phyloP scores from a whole-genome alignment of 805 yeast genomes.

The Ogataea salicorniae region DNA sequence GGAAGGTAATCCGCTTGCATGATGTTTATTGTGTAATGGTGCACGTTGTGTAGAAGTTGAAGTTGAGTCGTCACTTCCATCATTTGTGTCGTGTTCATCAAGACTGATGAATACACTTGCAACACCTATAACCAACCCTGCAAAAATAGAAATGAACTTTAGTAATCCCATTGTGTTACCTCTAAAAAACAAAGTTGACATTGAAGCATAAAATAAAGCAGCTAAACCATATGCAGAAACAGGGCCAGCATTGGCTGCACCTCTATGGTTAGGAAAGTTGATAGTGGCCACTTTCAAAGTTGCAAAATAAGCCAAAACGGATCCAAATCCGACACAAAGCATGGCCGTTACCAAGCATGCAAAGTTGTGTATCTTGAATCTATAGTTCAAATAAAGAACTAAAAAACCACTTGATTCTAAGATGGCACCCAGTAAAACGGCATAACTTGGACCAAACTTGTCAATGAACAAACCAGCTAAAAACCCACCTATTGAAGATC shows the following conservation, averaged over 20 bases:
- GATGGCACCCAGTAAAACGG: slow-evolving; percentile 51
- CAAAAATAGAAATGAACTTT: slow-evolving; percentile 46
- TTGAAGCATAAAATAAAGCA: slow-evolving; percentile 56
- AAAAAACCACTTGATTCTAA: slow-evolving; percentile 52
- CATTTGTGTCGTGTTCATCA: slow-evolving; percentile 28
- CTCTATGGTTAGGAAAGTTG: slow-evolving; percentile 68
- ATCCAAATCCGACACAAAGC: slow-evolving; percentile 57
- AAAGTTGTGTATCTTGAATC: slow-evolving; percentile 34
- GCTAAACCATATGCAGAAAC: slow-evolving; percentile 67
- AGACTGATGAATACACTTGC: slow-evolving; percentile 42
- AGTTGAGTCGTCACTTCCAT: slow-evolving; percentile 5
- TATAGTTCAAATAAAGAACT: slow-evolving; percentile 44
- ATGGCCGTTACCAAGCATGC: slow-evolving; percentile 43
- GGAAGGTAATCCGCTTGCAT: neutral
- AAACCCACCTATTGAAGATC: slow-evolving; percentile 64
- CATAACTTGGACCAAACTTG: slow-evolving; percentile 46
- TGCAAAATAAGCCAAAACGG: slow-evolving; percentile 54
- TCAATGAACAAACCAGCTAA: slow-evolving; percentile 70
- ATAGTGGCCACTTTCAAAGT: slow-evolving; percentile 53
- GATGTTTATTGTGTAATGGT: neutral
- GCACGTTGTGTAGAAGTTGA: neutral
- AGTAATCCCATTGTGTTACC: slow-evolving; percentile 53
- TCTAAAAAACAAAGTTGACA: slow-evolving; percentile 49
- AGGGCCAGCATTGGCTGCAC: slow-evolving; percentile 64
- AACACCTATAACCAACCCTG: slow-evolving; percentile 41